Base-by-base conservation (phyloP, 257 asterid genomes). In the Linderniella brevidens region DNA sequence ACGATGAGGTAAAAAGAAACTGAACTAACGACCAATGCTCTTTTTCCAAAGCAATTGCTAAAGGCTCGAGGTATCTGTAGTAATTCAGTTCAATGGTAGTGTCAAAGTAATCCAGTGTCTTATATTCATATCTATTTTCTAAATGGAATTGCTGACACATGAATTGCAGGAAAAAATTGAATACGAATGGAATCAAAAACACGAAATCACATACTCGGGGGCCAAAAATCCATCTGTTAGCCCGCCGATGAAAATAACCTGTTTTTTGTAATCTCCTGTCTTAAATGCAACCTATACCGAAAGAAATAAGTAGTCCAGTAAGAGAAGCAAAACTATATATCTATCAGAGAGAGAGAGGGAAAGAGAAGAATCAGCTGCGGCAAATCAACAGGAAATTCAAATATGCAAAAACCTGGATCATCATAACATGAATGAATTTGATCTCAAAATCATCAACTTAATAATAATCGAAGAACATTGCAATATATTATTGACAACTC, bases 1-100 rank as follows among this genome's bases (percentile, higher is more conserved):
- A 90, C 0, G 96, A 90, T 40, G 99, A 90, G 4, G 99, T 73
- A 59, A 85, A 70, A 13, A 90, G 88, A 69, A 90, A 82, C 52
- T 90, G 99, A 52, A 85, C 94, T 43, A 90, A 56, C 8, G 99
- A 90, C 96, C 99, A 85, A 45, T 53, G 78, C 78, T 90, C 99
- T 69, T 68, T 85, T 50, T 85, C 96, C 70, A 90, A 58, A 50
- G 92, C 93, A 61, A 72, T 71, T 29, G 99, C 96, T 62, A 90
- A 49, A 47, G 96, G 92, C 70, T 85, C 87, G 77, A 90, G 58
- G 61, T 90, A 90, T 37, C 96, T 90, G 83, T 40, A 25, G 32
- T 25, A 25, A 6, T 25, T 25, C 6, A 3, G 6, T 2, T 25
- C 3, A 25, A 25, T 25, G 32, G 6, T 25, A 25, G 3, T 25